These are phyloP conservation scores for Leccinellum albellum DNA, from an alignment of 768 basidiomycete species.

Conservation along the genomic window DNA sequence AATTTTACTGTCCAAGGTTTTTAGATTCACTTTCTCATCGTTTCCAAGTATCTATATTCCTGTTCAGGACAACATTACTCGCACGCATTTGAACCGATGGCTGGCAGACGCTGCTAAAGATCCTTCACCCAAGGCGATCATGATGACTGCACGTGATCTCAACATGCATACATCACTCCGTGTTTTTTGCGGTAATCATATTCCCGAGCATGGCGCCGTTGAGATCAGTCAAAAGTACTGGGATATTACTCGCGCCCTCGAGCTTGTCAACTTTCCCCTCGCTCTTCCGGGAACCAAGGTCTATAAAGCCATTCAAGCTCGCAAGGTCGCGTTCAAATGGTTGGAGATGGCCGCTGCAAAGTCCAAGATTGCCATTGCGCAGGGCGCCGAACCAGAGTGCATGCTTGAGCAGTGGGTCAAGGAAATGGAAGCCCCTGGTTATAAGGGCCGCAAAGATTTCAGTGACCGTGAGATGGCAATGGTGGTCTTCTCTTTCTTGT, in stretches of 20 bases:
- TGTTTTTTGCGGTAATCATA: slow-evolving; percentile 92
- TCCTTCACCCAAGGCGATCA: slow-evolving; percentile 54
- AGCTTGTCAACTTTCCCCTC: slow-evolving; percentile 98
- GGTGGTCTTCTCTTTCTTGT: slow-evolving; percentile 95
- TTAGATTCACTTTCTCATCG: neutral
- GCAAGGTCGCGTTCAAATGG: slow-evolving; percentile 81
- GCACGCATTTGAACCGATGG: slow-evolving; percentile 75
- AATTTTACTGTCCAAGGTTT: neutral
- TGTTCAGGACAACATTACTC: slow-evolving; percentile 80
- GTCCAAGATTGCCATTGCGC: slow-evolving; percentile 79
- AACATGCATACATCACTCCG: slow-evolving; percentile 98
- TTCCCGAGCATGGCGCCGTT: slow-evolving; percentile 69
- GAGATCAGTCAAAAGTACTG: slow-evolving; percentile 95
- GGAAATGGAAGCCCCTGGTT: slow-evolving; percentile 57
- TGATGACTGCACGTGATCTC: slow-evolving; percentile 88
- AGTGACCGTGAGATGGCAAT: slow-evolving; percentile 94
- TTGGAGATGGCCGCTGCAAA: slow-evolving; percentile 73
- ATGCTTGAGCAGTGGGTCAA: slow-evolving; percentile 92
- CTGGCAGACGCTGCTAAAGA: slow-evolving; percentile 51
- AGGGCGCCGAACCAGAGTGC: slow-evolving; percentile 77
- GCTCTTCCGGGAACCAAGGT: slow-evolving; percentile 95
- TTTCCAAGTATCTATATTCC: slow-evolving; percentile 67
- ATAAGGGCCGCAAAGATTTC: slow-evolving; percentile 82
- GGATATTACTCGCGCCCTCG: slow-evolving; percentile 90
- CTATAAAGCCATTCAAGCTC: slow-evolving; percentile 87